phyloP scores from a whole-genome alignment of 495 filamentous ascomycete genomes.

The Neurospora sp. region DNA sequence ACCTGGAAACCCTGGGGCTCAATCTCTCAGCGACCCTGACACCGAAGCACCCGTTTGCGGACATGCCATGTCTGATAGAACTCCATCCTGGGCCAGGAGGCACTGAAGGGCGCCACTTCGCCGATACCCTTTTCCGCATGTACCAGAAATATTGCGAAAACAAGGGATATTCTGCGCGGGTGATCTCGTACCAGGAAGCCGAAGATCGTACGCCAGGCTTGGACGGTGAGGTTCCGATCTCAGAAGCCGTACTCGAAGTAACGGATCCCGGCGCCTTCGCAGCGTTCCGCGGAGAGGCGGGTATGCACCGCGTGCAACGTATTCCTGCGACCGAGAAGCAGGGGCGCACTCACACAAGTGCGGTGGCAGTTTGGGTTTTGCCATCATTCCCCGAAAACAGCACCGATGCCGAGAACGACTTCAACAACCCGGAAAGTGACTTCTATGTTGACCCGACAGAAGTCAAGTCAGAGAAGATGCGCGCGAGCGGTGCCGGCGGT shows the following conservation, averaged over 20 bases:
- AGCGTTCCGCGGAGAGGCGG: conserved; percentile 71
- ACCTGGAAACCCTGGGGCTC: conserved; percentile 47
- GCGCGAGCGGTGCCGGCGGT: conserved; percentile 81
- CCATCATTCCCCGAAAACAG: conserved; percentile 63
- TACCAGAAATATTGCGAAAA: conserved; percentile 69
- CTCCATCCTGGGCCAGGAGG: conserved; percentile 91
- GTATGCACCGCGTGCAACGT: conserved; percentile 90
- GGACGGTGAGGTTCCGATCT: conserved; percentile 49
- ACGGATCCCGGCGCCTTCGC: conserved; percentile 67
- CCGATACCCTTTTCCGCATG: conserved; percentile 79
- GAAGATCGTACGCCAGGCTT: conserved; percentile 45
- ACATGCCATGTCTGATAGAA: conserved; percentile 83
- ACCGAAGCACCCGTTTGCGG: conserved; percentile 85
- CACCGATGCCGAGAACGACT: conserved; percentile 41
- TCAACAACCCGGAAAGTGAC: conserved; percentile 76
- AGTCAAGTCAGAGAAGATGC: conserved; percentile 81
- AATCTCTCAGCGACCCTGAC: conserved; percentile 66
- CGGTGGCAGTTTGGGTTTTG: conserved; percentile 81
- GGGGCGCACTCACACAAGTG: conserved; percentile 87
- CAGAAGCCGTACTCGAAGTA: conserved; percentile 85
- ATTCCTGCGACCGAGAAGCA: conserved; percentile 82
- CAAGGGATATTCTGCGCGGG: conserved; percentile 32
- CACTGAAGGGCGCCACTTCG: conserved; percentile 81
- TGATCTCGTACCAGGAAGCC: conserved; percentile 40
- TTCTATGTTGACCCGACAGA: conserved; percentile 84